phyloP scores from a whole-genome alignment of 208 protist genomes.

The Trypanosoma boissoni region DNA sequence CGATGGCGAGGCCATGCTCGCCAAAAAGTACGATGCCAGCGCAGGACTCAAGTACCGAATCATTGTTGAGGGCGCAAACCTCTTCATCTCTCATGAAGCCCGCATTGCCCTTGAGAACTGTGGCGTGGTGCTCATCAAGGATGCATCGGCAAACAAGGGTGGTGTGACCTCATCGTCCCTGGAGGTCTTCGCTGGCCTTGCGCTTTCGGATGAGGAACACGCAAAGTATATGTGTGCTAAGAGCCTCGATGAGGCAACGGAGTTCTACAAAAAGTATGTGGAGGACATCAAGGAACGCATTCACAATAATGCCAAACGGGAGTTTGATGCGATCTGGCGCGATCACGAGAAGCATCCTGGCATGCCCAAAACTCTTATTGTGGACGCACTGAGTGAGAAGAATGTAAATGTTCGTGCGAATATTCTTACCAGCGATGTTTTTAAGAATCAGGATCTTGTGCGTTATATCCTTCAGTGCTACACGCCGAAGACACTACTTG shows the following conservation, averaged over 20 bases:
- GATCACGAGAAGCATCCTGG: slow-evolving; percentile 55
- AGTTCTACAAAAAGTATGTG: slow-evolving; percentile 93
- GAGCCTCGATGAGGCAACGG: slow-evolving; percentile 51
- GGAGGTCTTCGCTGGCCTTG: slow-evolving; percentile 94
- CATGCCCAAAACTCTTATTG: slow-evolving; percentile 70
- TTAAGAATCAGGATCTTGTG: slow-evolving; percentile 73
- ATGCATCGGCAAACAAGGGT: slow-evolving; percentile 96
- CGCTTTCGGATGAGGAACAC: slow-evolving; percentile 92
- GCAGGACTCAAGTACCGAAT: slow-evolving; percentile 88
- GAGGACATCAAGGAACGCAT: slow-evolving; percentile 85
- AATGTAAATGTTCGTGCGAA: slow-evolving; percentile 85
- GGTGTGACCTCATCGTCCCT: slow-evolving; percentile 96
- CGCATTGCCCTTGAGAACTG: slow-evolving; percentile 88
- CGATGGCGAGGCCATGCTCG: slow-evolving; percentile 66
- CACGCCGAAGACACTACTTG: slow-evolving; percentile 75
- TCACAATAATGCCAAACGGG: slow-evolving; percentile 81
- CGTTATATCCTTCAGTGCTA: slow-evolving; percentile 72
- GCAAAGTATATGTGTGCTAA: slow-evolving; percentile 87
- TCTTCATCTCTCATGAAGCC: slow-evolving; percentile 96
- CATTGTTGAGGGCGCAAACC: slow-evolving; percentile 97
- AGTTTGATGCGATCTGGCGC: slow-evolving; percentile 91
- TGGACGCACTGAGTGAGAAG: slow-evolving; percentile 84
- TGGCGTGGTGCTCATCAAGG: slow-evolving; percentile 88
- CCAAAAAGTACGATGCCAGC: slow-evolving; percentile 36
- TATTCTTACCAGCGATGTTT: slow-evolving; percentile 82